Percentiles rank a stretch among this genome's conserved stretches.
These are phyloP conservation scores for Aspergillus sclerotiicarbonarius DNA, from an alignment of 495 filamentous ascomycete genomes.

Conservation along the genomic window DNA sequence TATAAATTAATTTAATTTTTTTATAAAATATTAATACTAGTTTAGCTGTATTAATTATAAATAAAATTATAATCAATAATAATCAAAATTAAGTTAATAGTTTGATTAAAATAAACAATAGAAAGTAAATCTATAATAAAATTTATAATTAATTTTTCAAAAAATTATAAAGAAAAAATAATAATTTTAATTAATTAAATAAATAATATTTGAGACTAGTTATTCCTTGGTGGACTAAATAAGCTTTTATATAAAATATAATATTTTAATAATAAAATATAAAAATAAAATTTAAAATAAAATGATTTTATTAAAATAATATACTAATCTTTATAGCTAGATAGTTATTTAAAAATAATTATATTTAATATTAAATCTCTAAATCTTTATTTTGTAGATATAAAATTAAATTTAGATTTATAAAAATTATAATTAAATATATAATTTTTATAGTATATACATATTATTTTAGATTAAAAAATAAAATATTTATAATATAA, in stretches of 20 bases:
- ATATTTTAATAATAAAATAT: background rate
- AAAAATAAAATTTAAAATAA: background rate
- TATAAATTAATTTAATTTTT: background rate
- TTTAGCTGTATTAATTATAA: background rate
- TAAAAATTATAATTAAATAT: background rate
- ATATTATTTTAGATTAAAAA: background rate
- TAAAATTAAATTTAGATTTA: background rate
- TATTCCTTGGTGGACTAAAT: background rate
- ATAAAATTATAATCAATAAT: background rate
- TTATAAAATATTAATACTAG: background rate
- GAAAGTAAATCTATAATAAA: background rate
- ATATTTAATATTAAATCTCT: background rate
- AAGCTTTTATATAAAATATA: background rate
- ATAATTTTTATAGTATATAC: background rate
- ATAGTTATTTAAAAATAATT: background rate
- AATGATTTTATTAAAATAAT: background rate
- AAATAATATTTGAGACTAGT: background rate
- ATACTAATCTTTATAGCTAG: background rate
- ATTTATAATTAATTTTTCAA: background rate
- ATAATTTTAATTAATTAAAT: background rate
- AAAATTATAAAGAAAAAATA: background rate
- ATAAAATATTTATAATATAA: background rate
- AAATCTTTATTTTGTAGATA: background rate
- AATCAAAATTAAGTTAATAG: background rate
- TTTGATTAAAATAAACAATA: background rate